These are phyloP conservation scores for Mycena belliarum DNA, from an alignment of 768 basidiomycete genomes.

Conservation along the genomic window DNA sequence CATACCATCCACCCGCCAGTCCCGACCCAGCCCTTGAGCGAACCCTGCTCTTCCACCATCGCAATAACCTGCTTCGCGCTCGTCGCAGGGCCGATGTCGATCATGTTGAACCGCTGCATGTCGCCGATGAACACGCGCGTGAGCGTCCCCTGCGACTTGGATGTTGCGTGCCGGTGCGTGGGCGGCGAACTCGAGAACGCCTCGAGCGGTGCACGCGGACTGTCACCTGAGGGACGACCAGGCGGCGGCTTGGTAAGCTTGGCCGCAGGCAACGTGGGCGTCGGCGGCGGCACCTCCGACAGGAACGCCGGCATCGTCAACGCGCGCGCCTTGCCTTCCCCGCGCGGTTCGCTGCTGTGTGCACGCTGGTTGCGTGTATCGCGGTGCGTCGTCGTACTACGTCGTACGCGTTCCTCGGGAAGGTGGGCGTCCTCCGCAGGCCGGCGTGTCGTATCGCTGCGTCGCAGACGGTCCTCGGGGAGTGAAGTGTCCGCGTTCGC, in stretches of 20 bases:
- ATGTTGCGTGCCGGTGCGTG: slow-evolving; percentile 25
- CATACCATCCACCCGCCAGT: slow-evolving; percentile 85
- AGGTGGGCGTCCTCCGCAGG: neutral
- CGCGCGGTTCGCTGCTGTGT: neutral
- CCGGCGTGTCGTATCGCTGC: slow-evolving; percentile 38
- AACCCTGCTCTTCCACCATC: slow-evolving; percentile 64
- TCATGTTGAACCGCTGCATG: slow-evolving; percentile 71
- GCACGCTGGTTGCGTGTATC: slow-evolving; percentile 9
- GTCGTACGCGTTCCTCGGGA: slow-evolving; percentile 24
- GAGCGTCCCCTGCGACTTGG: slow-evolving; percentile 44
- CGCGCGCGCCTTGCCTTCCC: slow-evolving; percentile 1
- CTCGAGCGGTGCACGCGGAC: neutral
- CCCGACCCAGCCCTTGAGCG: slow-evolving; percentile 58
- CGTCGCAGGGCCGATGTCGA: slow-evolving; percentile 69
- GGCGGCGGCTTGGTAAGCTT: slow-evolving; percentile 20
- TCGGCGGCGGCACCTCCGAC: slow-evolving; percentile 4
- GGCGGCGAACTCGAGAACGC: slow-evolving; percentile 16
- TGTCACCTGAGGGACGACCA: slow-evolving; percentile 1
- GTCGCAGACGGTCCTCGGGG: slow-evolving; percentile 24
- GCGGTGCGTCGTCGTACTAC: slow-evolving; percentile 37
- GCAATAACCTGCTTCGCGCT: slow-evolving; percentile 73
- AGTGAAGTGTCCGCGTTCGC: neutral
- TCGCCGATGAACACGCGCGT: slow-evolving; percentile 79
- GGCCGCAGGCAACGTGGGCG: neutral
- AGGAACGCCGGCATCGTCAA: slow-evolving; percentile 8